A percentile compares a stretch with the other conserved stretches of the same genome.
Conservation (phyloP, 2,329 filamentous ascomycete genomes). For the Hypoxylon sp. region DNA sequence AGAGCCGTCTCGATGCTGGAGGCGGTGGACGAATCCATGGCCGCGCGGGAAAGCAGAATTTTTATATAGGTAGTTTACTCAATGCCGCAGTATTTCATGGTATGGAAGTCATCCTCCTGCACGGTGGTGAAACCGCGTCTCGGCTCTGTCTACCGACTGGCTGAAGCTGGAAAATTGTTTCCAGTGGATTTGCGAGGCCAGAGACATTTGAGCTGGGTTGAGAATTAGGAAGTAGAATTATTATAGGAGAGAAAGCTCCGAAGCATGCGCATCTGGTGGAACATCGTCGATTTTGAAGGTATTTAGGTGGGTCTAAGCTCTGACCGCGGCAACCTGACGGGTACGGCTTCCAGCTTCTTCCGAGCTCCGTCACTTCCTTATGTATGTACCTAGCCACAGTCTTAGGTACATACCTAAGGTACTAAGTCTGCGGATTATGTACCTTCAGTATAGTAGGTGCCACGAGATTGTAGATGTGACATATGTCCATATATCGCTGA, state of each 20-base stretch:
- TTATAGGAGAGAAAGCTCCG: constrained; percentile 38
- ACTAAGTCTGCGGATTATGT: too few relatives aligned
- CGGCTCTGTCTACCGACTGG: constrained; percentile 23
- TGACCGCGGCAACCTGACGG: constrained; percentile 1
- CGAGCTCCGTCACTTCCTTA: constrained; percentile 24
- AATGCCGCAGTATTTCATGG: constrained; percentile 26
- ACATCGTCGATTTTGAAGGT: constrained; percentile 34
- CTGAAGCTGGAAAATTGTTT: constrained; percentile 40
- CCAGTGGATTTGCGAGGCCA: constrained; percentile 29
- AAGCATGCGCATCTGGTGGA: constrained; percentile 37
- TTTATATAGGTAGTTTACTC: constrained; percentile 9
- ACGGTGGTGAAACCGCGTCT: constrained; percentile 21
- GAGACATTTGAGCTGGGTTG: constrained; percentile 42
- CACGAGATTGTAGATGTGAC: too few relatives aligned
- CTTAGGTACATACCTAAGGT: too few relatives aligned
- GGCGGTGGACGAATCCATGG: constrained; percentile 35
- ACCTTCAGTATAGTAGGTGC: too few relatives aligned
- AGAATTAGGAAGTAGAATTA: constrained; percentile 22
- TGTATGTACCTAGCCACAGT: neutral
- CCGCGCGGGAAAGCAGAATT: constrained; percentile 7
- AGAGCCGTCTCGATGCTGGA: constrained; percentile 41
- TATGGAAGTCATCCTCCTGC: constrained; percentile 46
- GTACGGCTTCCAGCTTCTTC: constrained; percentile 37
- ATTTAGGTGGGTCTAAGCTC: constrained; percentile 24
- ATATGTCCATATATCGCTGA: too few relatives aligned